Conservation (phyloP, 768 basidiomycete genomes). For the Pulveroboletus ravenelii region DNA sequence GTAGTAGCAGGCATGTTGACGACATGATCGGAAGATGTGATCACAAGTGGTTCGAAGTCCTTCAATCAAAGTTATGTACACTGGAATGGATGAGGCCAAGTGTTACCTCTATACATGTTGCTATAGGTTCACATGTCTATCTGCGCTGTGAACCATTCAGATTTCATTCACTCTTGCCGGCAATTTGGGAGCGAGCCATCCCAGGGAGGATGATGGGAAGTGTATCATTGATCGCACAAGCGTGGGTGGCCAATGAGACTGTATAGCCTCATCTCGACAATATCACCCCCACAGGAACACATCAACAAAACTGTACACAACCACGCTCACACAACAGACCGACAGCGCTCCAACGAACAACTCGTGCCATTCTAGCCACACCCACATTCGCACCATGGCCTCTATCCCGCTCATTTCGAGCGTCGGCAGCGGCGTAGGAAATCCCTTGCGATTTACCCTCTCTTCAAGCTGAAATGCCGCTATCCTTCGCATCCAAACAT, state of each 20-base stretch:
- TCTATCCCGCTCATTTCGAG: constrained; percentile 33
- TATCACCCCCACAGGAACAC: not conserved
- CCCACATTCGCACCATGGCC: constrained; percentile 44
- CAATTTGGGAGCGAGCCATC: constrained; percentile 40
- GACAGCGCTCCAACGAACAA: not conserved
- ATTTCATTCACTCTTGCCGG: constrained; percentile 16
- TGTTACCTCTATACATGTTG: not conserved
- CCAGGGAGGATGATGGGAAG: no score
- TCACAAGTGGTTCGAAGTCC: not conserved
- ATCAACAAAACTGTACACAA: not conserved
- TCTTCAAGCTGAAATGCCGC: constrained; percentile 26
- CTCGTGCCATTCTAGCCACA: constrained; percentile 32
- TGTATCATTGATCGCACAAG: no score
- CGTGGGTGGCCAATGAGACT: no score
- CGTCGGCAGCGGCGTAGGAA: constrained; percentile 10
- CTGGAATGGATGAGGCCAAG: not conserved
- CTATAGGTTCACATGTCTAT: not conserved
- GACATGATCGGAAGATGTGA: not conserved
- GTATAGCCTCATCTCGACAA: no score
- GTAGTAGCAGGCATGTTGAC: constrained; percentile 45
- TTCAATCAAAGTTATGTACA: constrained; percentile 2
- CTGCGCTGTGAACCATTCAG: not conserved
- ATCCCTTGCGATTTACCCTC: not conserved
- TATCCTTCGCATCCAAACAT: constrained; percentile 50
- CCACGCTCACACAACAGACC: constrained; percentile 1